phyloP scores from a whole-genome alignment of 345 rosid species.

The Corchorus capsularis region DNA sequence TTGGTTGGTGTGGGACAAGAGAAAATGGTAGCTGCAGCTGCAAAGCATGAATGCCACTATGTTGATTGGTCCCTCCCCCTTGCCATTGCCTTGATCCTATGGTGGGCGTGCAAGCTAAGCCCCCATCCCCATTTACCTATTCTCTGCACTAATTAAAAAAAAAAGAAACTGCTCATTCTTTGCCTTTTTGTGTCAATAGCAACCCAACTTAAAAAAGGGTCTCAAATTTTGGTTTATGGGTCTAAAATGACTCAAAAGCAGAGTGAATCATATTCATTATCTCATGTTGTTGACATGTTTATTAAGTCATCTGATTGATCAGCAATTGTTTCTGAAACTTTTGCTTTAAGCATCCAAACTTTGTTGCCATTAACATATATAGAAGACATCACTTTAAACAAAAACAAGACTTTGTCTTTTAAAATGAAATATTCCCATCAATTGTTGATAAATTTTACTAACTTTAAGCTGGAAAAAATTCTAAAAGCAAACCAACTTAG shows the following conservation, averaged over 20 bases:
- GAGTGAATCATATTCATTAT: background rate
- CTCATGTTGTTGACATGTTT: background rate
- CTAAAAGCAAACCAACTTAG: background rate
- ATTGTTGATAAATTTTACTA: background rate
- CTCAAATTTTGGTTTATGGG: background rate
- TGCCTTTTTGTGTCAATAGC: background rate
- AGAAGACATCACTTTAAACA: background rate
- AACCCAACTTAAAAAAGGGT: background rate
- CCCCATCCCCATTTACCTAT: background rate
- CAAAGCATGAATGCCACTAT: constrained; percentile 16
- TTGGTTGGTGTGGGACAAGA: constrained; percentile 1
- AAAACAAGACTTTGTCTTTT: background rate
- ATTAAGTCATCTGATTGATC: background rate
- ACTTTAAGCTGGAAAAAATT: background rate
- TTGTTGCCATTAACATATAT: background rate
- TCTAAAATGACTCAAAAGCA: background rate
- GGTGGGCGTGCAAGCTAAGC: background rate
- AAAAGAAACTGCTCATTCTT: background rate
- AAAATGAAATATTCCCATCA: background rate
- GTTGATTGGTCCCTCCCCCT: background rate
- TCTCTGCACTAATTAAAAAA: background rate
- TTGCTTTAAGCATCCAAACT: background rate
- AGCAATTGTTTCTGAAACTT: background rate
- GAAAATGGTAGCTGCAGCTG: background rate
- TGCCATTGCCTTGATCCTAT: background rate